Percentiles rank a stretch among this genome's conserved stretches.
Evolutionary conservation across 345 rosid genomes (phyloP).

Genomic region (Bruguiera sexangula): DNA sequence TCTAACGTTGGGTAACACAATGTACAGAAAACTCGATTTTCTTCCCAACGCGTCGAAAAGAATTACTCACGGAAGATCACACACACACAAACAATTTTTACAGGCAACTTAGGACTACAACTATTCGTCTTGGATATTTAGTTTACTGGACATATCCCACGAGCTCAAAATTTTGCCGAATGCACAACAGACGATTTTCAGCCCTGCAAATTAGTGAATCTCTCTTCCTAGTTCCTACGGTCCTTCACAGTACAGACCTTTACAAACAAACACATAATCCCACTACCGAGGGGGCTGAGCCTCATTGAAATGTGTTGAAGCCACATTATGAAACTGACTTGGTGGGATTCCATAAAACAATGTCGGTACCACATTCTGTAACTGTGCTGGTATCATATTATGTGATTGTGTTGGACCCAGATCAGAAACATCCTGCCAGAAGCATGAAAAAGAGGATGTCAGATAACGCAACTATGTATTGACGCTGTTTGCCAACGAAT

Average conservation of each 20-base stretch:
- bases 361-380: slow-evolving; percentile 51
- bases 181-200: slow-evolving; percentile 10
- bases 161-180: background rate
- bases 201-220: slow-evolving; percentile 1
- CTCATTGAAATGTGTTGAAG: slow-evolving; percentile 50
- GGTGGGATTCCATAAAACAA: slow-evolving; percentile 49
- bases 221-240: background rate
- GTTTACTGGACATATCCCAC: slow-evolving; percentile 8
- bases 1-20: no score
- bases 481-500: background rate
- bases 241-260: slow-evolving; percentile 14
- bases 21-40: no score
- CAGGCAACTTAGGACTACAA: no score
- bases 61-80: no score
- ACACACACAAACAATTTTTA: no score
- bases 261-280: slow-evolving; percentile 15
- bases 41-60: no score
- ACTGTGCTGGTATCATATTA: slow-evolving; percentile 40
- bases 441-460: slow-evolving; percentile 1
- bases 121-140: no score
- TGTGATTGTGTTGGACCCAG: slow-evolving; percentile 46
- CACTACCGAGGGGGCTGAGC: slow-evolving; percentile 39
- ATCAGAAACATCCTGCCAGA: slow-evolving; percentile 46
- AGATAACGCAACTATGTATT: background rate
- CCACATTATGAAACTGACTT: slow-evolving; percentile 51